phyloP scores from a whole-genome alignment of 768 basidiomycete species.

The Termitomyces sp. region DNA sequence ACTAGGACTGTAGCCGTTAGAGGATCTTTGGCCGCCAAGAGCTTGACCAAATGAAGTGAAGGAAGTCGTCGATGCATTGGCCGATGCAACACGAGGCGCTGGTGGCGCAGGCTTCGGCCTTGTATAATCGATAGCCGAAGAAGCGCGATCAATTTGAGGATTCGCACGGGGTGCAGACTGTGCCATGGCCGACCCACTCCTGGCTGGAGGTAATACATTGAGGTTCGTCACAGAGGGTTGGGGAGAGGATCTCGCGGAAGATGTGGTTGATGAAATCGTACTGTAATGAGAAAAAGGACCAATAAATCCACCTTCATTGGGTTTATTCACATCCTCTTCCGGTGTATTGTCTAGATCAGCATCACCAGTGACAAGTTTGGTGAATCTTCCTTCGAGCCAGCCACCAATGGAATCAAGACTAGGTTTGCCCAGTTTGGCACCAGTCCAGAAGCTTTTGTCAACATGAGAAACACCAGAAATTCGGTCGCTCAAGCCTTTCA shows the following conservation, averaged over 20 bases:
- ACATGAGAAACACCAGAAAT: constrained; percentile 68
- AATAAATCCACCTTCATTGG: constrained; percentile 42
- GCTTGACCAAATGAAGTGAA: constrained; percentile 41
- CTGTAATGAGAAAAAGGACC: constrained; percentile 95
- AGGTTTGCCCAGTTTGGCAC: constrained; percentile 83
- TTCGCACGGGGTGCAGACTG: constrained; percentile 47
- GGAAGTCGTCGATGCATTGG: constrained; percentile 49
- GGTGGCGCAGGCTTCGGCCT: constrained; percentile 52
- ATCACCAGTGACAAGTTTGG: constrained; percentile 94
- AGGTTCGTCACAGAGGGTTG: constrained; percentile 51
- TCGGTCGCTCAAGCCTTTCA: constrained; percentile 78
- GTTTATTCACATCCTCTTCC: constrained; percentile 34
- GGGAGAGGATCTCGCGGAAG: constrained; percentile 77
- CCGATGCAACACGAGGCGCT: constrained; percentile 52
- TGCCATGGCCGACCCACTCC: constrained; percentile 73
- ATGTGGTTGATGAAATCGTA: constrained; percentile 80
- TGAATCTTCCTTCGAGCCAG: constrained; percentile 90
- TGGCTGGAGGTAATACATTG: constrained; percentile 45
- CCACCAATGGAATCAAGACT: constrained; percentile 89
- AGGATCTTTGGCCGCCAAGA: constrained; percentile 35
- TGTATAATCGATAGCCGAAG: constrained; percentile 76
- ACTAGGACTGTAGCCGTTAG: constrained; percentile 30
- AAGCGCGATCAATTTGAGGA: constrained; percentile 63
- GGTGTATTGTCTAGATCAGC: constrained; percentile 49
- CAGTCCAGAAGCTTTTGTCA: constrained; percentile 87